These are phyloP conservation scores for Skeletonema potamos DNA, from an alignment of 108 stramenopile genomes.

Conservation along the genomic window DNA sequence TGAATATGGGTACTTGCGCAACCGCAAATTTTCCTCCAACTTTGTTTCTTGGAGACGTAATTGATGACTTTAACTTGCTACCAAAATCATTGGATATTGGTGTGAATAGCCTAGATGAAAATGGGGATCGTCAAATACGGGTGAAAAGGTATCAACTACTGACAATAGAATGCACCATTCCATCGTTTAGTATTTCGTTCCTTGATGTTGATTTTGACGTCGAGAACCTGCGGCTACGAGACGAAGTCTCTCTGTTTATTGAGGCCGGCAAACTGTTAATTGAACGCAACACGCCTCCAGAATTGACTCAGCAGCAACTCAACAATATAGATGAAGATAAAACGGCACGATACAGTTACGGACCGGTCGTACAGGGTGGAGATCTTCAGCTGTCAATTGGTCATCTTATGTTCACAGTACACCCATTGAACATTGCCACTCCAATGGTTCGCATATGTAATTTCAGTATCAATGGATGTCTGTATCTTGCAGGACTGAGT, in stretches of 20 bases:
- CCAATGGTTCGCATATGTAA: slow-evolving; percentile 32
- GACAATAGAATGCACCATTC: slow-evolving; percentile 34
- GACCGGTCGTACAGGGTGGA: slow-evolving; percentile 46
- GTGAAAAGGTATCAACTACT: slow-evolving; percentile 40
- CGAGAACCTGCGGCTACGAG: slow-evolving; percentile 10
- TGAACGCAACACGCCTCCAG: slow-evolving; percentile 45
- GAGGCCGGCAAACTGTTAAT: slow-evolving; percentile 30
- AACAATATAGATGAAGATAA: slow-evolving; percentile 44
- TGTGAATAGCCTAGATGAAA: slow-evolving; percentile 27
- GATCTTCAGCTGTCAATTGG: slow-evolving; percentile 17
- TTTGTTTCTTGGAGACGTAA: slow-evolving; percentile 39
- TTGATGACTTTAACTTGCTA: slow-evolving; percentile 39
- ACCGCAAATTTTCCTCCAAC: slow-evolving; percentile 34
- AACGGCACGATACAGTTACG: slow-evolving; percentile 23
- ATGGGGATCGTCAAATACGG: background rate
- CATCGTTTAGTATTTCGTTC: slow-evolving; percentile 38
- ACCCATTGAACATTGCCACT: slow-evolving; percentile 40
- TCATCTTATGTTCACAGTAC: slow-evolving; percentile 22
- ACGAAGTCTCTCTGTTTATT: slow-evolving; percentile 37
- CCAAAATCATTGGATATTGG: slow-evolving; percentile 38
- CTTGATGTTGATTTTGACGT: slow-evolving; percentile 13
- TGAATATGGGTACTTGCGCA: slow-evolving; percentile 23
- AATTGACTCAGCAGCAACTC: slow-evolving; percentile 29
- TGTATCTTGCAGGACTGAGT: slow-evolving; percentile 28
- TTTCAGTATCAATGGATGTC: slow-evolving; percentile 28